These are phyloP conservation scores for Lanzia echinophila DNA, from an alignment of 2,329 filamentous ascomycete genomes.

Conservation along the genomic window DNA sequence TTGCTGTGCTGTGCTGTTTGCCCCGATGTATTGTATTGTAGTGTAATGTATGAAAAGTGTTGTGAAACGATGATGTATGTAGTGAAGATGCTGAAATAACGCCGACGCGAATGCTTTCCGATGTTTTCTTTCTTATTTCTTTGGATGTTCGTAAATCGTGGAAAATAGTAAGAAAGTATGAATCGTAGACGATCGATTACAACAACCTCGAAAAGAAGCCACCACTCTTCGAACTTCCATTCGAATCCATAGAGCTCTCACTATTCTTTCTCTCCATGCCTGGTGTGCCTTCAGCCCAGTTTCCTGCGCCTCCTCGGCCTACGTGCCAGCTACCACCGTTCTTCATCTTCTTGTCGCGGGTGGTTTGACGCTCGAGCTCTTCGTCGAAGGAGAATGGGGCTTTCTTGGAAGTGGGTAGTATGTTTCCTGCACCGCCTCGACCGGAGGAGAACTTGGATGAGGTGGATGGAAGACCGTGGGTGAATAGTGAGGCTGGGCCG, in stretches of 20 bases:
- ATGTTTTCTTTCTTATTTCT: too few relatives aligned
- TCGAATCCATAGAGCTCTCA: background rate
- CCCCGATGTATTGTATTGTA: background rate
- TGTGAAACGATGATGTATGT: background rate
- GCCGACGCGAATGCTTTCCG: too few relatives aligned
- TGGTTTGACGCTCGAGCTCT: slow-evolving; percentile 26
- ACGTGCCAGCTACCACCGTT: slow-evolving; percentile 24
- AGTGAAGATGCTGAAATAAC: too few relatives aligned
- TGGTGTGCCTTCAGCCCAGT: slow-evolving; percentile 10
- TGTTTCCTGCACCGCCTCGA: slow-evolving; percentile 30
- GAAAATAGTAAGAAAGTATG: background rate
- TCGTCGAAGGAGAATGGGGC: slow-evolving; percentile 30
- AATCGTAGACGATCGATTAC: background rate
- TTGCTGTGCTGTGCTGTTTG: too few relatives aligned
- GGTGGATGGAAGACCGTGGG: slow-evolving; percentile 20
- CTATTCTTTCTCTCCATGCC: slow-evolving; percentile 4
- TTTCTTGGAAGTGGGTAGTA: slow-evolving; percentile 22
- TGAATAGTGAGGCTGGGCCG: slow-evolving; percentile 27
- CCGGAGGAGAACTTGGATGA: slow-evolving; percentile 25
- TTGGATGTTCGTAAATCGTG: background rate
- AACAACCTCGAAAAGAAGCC: background rate
- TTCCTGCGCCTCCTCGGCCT: slow-evolving; percentile 29
- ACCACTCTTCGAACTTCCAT: slow-evolving; percentile 3
- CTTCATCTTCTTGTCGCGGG: slow-evolving; percentile 24
- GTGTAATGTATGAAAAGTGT: background rate